phyloP scores from a whole-genome alignment of 495 filamentous ascomycete species.

The Aspergillus kassunensis region DNA sequence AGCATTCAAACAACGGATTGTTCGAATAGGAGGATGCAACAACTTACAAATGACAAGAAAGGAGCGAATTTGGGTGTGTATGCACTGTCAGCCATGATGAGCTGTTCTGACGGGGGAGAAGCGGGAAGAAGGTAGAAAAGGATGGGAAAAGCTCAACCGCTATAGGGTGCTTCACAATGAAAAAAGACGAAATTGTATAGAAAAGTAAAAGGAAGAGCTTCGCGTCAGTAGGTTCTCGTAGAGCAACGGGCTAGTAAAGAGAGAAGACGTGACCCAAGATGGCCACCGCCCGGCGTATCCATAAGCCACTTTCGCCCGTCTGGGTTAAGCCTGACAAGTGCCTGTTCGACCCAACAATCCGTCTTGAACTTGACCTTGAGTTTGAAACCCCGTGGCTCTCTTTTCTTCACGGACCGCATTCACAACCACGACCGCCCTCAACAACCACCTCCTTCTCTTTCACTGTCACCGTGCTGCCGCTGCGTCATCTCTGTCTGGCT shows the following conservation, averaged over 20 bases:
- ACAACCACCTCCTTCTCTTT: slow-evolving; percentile 3
- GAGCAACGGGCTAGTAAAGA: neutral
- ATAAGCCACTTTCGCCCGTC: slow-evolving; percentile 15
- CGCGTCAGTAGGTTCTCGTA: neutral
- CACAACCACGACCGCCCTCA: slow-evolving; percentile 4
- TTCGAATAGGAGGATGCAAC: slow-evolving; percentile 11
- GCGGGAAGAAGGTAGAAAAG: neutral
- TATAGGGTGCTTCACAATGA: neutral
- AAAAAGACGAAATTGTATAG: neutral
- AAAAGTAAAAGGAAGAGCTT: neutral
- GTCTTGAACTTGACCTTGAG: slow-evolving; percentile 10
- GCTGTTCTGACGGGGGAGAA: neutral
- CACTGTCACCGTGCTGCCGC: neutral
- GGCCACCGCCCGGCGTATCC: too few relatives aligned
- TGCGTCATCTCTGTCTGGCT: slow-evolving; percentile 10
- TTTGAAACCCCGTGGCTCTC: slow-evolving; percentile 17
- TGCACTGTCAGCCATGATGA: slow-evolving; percentile 64
- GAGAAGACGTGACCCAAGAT: slow-evolving; percentile 11
- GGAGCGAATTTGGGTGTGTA: slow-evolving; percentile 86
- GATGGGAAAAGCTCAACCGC: neutral
- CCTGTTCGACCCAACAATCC: slow-evolving; percentile 22
- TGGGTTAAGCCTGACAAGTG: slow-evolving; percentile 27
- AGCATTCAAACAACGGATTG: slow-evolving; percentile 32
- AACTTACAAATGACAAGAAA: slow-evolving; percentile 92
- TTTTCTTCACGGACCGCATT: slow-evolving; percentile 15